These are phyloP conservation scores for Naegleria fowleri DNA, from an alignment of 208 protist species.

Conservation along the genomic window DNA sequence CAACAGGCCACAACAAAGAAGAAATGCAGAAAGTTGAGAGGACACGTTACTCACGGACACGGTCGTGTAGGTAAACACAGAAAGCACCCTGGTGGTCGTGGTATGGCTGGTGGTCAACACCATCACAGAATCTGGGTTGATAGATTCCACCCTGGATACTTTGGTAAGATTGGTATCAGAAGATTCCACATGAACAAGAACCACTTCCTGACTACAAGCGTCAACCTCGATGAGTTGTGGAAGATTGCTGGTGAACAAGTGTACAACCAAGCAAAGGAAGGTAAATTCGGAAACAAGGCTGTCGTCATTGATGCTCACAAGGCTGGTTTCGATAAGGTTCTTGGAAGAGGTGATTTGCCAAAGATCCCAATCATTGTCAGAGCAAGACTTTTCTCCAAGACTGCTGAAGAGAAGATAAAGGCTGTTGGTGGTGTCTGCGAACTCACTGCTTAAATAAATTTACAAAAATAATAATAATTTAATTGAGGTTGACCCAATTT, in stretches of 20 bases:
- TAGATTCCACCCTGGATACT: constrained; percentile 99
- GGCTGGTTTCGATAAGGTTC: constrained; percentile 98
- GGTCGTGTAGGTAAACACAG: constrained; percentile 96
- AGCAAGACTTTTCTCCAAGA: constrained; percentile 96
- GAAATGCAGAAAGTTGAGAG: constrained; percentile 73
- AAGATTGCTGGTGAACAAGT: constrained; percentile 87
- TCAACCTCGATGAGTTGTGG: constrained; percentile 99
- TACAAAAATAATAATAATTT: not conserved
- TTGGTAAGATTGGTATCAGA: constrained; percentile 99
- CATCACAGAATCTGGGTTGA: constrained; percentile 99
- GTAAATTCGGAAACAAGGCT: constrained; percentile 71
- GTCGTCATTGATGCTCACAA: constrained; percentile 95
- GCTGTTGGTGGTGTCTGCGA: constrained; percentile 95
- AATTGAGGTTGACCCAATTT: not conserved
- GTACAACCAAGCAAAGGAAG: constrained; percentile 56
- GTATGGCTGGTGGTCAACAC: constrained; percentile 99
- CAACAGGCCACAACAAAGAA: constrained; percentile 18
- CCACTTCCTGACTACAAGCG: constrained; percentile 82
- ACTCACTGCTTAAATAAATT: constrained; percentile 83
- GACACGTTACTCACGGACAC: constrained; percentile 78
- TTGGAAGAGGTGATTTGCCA: constrained; percentile 96
- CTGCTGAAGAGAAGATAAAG: constrained; percentile 99
- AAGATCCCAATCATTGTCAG: constrained; percentile 97
- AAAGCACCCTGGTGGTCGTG: constrained; percentile 98
- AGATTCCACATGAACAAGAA: constrained; percentile 88